Evolutionary conservation across 345 rosid genomes (phyloP), one percentile per base, ranked within the genome.

Genomic region (Aurinia saxatilis): DNA sequence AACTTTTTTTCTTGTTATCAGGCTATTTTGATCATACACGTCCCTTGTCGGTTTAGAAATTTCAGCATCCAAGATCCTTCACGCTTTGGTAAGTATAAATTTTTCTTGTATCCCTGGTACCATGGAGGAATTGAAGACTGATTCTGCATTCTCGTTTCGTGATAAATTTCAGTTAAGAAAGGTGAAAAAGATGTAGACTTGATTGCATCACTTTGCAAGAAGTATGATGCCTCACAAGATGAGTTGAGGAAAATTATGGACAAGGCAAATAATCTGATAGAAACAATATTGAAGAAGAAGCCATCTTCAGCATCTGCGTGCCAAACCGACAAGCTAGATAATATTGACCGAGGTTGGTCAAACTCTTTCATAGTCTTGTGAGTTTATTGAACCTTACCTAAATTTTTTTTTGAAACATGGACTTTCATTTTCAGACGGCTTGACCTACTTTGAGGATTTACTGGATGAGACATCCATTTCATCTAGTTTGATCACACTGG

Each of bases 21-120:
- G 99, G 99, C 84, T 65, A 78, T 93, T 73, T 70, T 93, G 81
- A 81, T 90, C 63, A 74, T 90, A 23, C 99, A 90, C 64, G 70
- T 93, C 48, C 99, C 99, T 41, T 64, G 71, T 70, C 82, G 71
- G 63, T 81, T 81, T 77, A 83, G 97, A 71, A 82, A 80, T 62
- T 90, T 93, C 80, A 81, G 71, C 72, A 69, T 79, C 71, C 71
- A 72, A 59, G 88, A 84, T 63, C 66, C 79, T 47, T 67, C 66
- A 51, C 66, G 77, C 59, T 85, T 93, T 73, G 95, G 99, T 90
- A 83, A 80, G 68, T 67, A 44, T 44, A 67, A n/a, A 31, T 42
- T 52, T 10, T 57, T 51, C 51, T 44, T 50, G 37, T 10, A 13
- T 25, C 31, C 17, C 6, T 13, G 34, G 54, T 45, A 37, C 18